Base-by-base conservation (phyloP, 768 basidiomycete species). In the Punctularia strigosozonata region DNA sequence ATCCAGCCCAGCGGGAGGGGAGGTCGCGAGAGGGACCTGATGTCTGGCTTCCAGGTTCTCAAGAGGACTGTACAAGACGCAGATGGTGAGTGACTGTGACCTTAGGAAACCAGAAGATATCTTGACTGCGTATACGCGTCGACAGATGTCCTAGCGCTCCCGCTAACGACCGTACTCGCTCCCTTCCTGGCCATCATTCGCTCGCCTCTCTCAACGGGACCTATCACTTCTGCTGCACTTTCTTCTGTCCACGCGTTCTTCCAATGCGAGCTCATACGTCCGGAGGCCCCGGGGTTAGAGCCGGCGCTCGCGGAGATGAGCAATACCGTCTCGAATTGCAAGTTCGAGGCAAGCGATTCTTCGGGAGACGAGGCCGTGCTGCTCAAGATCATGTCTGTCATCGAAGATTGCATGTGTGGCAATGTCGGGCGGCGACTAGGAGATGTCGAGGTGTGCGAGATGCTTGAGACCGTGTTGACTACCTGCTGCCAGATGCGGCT, bases 311-410 rank as follows among this genome's bases (percentile, higher is more conserved):
- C 77, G 14, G 86, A 89, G 45, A 69, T 95, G 42, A 92, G 91
- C 56, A 81, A 74, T 43, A 80, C 94, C 1, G 75, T 92, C 10
- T 89, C 94, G 4, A 88, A 89, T 52, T 97, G 94, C 70, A 91
- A 94, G 62, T 99, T 99, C 53, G 94, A 98, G 60, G 87, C 88
- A 4, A 94, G 87, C 51, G 91, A 97, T 54, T 88, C 88, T 2
- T 89, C 91, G n/a, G 86, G 89, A 4, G 95, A 99, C 59, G 95
- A 99, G 57, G 85, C 95, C 6, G 92, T 97, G 6, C 67, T 98
- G 5, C 70, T 94, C 46, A 86, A 80, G 57, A 90, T 98, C 43
- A 76, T 98, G 68, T 73, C 80, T 6, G 80, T 98, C 14, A 90
- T 94, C 38, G 77, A 87, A 44, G 77, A 85, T 46, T 82, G 84